Percentiles rank a stretch among this genome's conserved stretches.
Conservation (phyloP, 1,139 yeast genomes). For the Saccharomycopsis crataegensis region DNA sequence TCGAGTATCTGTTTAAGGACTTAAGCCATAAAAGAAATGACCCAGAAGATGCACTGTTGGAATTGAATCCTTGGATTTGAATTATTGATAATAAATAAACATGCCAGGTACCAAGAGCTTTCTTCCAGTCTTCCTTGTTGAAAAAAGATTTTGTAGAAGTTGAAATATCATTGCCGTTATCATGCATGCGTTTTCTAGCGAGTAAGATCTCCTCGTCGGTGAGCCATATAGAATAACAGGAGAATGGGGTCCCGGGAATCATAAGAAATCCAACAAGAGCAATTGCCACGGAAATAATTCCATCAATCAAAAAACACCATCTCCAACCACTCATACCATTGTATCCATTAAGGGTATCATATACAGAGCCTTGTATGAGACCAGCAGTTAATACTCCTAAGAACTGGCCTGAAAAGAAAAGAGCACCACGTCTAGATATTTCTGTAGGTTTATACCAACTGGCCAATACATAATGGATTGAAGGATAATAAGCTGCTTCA, state of each 20-base stretch:
- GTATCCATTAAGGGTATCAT: slow-evolving; percentile 37
- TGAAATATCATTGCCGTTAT: slow-evolving; percentile 31
- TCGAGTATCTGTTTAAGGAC: slow-evolving; percentile 35
- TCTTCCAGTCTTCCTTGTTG: slow-evolving; percentile 32
- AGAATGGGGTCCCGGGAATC: slow-evolving; percentile 65
- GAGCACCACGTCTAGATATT: slow-evolving; percentile 51
- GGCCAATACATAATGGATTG: slow-evolving; percentile 55
- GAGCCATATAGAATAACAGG: slow-evolving; percentile 48
- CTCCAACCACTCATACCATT: slow-evolving; percentile 58
- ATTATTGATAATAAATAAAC: slow-evolving; percentile 35
- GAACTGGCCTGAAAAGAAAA: slow-evolving; percentile 53
- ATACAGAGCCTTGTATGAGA: slow-evolving; percentile 55
- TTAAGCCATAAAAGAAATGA: slow-evolving; percentile 48
- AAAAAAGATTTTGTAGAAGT: slow-evolving; percentile 15
- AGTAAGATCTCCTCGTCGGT: slow-evolving; percentile 50
- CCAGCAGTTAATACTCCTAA: slow-evolving; percentile 60
- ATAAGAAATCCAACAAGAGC: slow-evolving; percentile 55
- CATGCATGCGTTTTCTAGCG: slow-evolving; percentile 45
- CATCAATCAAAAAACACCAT: slow-evolving; percentile 69
- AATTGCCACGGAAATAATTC: slow-evolving; percentile 49
- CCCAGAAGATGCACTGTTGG: slow-evolving; percentile 35
- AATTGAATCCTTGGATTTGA: slow-evolving; percentile 37
- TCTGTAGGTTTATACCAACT: slow-evolving; percentile 56
- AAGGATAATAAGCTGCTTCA: slow-evolving; percentile 55
- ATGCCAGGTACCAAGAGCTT: slow-evolving; percentile 41